Evolutionary conservation across 768 basidiomycete species (phyloP).

Genomic region (Suillus weaverae): DNA sequence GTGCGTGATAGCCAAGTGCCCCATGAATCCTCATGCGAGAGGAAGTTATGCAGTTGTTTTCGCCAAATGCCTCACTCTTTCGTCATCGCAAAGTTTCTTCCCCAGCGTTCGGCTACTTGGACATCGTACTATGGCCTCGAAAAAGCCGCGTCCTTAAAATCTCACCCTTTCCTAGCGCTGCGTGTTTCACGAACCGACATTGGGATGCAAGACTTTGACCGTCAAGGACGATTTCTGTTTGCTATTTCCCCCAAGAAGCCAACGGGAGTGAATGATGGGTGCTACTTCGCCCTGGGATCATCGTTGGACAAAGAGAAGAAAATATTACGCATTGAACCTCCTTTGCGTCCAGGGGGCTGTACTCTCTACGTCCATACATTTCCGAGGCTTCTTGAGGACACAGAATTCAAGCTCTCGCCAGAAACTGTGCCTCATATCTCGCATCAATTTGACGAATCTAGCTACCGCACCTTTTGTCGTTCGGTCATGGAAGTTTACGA

Average conservation of each 20-base stretch:
- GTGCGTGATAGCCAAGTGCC: too few relatives aligned
- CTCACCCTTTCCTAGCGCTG: constrained; percentile 5
- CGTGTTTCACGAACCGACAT: not conserved
- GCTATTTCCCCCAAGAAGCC: not conserved
- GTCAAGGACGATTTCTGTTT: not conserved
- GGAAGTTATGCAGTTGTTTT: not conserved
- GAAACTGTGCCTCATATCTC: not conserved
- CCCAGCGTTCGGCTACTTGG: constrained; percentile 1
- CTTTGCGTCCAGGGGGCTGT: not conserved
- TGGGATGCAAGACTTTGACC: not conserved
- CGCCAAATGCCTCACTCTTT: constrained; percentile 3
- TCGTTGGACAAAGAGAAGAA: not conserved
- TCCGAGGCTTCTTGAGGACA: not conserved
- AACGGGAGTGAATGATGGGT: not conserved
- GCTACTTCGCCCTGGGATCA: constrained; percentile 1
- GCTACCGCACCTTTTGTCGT: constrained; percentile 4
- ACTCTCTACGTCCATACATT: constrained; percentile 8
- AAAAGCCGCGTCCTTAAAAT: not conserved
- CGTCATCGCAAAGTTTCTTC: constrained; percentile 4
- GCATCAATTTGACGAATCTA: not conserved
- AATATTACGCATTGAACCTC: not conserved
- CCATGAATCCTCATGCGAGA: not conserved
- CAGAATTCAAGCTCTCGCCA: not conserved
- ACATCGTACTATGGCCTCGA: constrained; percentile 1
- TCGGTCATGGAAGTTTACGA: not conserved